phyloP scores from a whole-genome alignment of 2,329 filamentous ascomycete species.

The Clarireedia sp. region DNA sequence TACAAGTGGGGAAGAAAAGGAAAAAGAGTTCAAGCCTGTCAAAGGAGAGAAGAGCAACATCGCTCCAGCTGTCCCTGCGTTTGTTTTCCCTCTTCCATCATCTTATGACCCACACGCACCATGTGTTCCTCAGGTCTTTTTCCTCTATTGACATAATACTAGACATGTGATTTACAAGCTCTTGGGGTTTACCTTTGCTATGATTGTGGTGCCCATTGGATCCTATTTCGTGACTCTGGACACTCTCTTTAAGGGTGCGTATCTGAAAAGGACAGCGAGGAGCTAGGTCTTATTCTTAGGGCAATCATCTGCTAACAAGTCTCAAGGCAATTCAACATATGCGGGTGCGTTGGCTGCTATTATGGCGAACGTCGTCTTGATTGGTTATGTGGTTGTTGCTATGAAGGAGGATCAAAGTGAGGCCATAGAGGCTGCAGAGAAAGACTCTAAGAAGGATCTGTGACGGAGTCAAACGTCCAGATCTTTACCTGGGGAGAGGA shows the following conservation, averaged over 20 bases:
- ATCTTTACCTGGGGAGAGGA: no score
- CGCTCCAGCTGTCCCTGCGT: slow-evolving; percentile 77
- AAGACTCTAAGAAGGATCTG: slow-evolving; percentile 26
- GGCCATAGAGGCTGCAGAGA: slow-evolving; percentile 34
- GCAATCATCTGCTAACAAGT: background rate
- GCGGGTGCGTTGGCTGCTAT: slow-evolving; percentile 80
- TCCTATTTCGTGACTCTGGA: slow-evolving; percentile 62
- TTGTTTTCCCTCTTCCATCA: background rate
- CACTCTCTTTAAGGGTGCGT: background rate
- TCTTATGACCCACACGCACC: background rate
- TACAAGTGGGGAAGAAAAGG: slow-evolving; percentile 46
- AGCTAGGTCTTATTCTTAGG: background rate
- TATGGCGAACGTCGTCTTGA: slow-evolving; percentile 82
- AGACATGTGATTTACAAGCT: slow-evolving; percentile 86
- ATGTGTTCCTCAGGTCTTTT: no score
- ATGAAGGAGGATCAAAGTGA: slow-evolving; percentile 70
- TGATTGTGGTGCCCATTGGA: slow-evolving; percentile 80
- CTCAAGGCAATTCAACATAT: slow-evolving; percentile 74
- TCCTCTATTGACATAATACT: background rate
- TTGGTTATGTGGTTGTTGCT: slow-evolving; percentile 86
- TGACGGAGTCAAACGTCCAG: background rate
- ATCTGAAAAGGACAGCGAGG: no score
- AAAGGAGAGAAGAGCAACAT: slow-evolving; percentile 58
- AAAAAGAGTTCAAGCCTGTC: slow-evolving; percentile 38
- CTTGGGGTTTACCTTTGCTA: slow-evolving; percentile 80